Conservation (phyloP, 805 yeast species). For the Kodamaea neixiangensis region DNA sequence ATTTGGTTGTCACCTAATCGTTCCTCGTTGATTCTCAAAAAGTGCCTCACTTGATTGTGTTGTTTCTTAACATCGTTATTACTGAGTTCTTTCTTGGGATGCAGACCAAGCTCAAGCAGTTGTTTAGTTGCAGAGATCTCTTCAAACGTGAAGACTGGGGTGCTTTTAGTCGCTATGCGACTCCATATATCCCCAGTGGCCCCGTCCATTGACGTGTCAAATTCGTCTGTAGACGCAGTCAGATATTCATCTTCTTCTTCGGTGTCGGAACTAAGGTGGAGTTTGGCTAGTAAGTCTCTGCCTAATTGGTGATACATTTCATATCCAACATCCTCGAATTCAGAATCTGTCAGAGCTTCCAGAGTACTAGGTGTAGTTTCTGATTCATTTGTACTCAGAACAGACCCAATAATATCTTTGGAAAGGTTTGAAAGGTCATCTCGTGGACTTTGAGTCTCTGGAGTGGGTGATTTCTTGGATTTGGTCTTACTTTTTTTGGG, state of each 20-base stretch:
- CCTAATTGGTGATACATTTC: too few species aligned
- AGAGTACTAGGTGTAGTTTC: not conserved
- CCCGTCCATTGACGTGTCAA: not conserved
- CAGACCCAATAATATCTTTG: not conserved
- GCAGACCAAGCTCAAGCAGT: not conserved
- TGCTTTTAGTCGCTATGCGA: not conserved
- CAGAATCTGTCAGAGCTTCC: not conserved
- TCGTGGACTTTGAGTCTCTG: not conserved
- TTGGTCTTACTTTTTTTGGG: too few species aligned
- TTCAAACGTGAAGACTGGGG: not conserved
- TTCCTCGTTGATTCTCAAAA: not conserved
- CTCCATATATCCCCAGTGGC: not conserved
- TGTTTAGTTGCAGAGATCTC: not conserved
- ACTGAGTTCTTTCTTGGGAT: not conserved
- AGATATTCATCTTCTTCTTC: not conserved
- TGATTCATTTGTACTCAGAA: not conserved
- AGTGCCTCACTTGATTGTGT: not conserved
- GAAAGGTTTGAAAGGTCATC: not conserved
- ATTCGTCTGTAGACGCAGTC: too few species aligned
- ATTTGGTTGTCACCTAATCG: not conserved
- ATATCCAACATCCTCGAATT: too few species aligned
- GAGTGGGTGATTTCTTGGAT: too few species aligned
- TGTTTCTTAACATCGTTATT: too few species aligned
- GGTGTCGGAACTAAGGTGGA: not conserved
- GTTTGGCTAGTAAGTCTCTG: not conserved